phyloP scores from a whole-genome alignment of 805 yeast genomes.

The Blastobotrys parvus region DNA sequence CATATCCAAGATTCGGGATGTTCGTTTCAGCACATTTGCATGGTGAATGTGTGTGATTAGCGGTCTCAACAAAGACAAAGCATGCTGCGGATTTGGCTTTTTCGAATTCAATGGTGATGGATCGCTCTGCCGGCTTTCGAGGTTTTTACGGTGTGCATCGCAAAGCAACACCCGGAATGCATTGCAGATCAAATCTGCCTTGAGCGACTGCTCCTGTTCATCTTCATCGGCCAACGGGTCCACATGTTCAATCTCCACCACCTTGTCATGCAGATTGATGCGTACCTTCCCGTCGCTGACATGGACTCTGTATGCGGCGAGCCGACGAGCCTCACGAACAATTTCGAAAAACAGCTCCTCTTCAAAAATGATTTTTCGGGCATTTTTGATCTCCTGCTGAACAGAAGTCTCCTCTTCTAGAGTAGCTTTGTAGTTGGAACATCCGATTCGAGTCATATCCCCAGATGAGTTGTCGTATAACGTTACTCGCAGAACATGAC shows the following conservation, averaged over 20 bases:
- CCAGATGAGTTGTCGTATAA: conserved; percentile 36
- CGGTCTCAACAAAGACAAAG: conserved; percentile 23
- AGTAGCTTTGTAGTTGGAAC: conserved; percentile 7
- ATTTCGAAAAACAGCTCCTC: conserved; percentile 79
- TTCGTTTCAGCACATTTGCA: conserved; percentile 17
- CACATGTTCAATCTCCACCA: conserved; percentile 63
- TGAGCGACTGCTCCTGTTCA: conserved; percentile 31
- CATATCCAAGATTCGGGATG: conserved; percentile 17
- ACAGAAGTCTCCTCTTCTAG: conserved; percentile 24
- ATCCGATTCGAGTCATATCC: conserved; percentile 12
- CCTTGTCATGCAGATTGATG: conserved; percentile 56
- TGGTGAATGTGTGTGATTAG: conserved; percentile 27
- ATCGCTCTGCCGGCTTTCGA: conserved; percentile 24
- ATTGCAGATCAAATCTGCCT: conserved; percentile 47
- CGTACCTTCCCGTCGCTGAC: conserved; percentile 56
- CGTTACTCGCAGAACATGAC: conserved; percentile 50
- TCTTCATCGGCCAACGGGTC: conserved; percentile 16
- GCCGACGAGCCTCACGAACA: conserved; percentile 61
- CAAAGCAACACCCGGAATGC: conserved; percentile 55
- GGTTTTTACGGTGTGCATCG: conserved; percentile 43
- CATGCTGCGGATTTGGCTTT: neutral
- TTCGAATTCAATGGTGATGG: conserved; percentile 11
- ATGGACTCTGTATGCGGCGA: conserved; percentile 63
- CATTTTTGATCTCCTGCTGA: conserved; percentile 51
- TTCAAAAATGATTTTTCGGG: conserved; percentile 74